Evolutionary conservation across 2,329 filamentous ascomycete genomes (phyloP).

Genomic region (Capronia americana): DNA sequence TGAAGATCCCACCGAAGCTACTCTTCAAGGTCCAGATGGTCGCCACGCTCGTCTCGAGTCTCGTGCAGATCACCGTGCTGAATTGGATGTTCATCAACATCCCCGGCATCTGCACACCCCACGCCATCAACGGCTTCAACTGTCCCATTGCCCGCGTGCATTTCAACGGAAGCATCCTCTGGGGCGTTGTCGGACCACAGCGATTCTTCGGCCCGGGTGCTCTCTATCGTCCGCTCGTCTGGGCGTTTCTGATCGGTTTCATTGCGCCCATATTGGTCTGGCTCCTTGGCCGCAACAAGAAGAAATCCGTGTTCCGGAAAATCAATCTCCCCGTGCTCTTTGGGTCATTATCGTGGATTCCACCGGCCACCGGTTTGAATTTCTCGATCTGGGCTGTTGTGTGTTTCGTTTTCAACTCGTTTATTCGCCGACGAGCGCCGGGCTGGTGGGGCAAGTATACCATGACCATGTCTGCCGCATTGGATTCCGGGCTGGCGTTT

Average conservation of each 20-base stretch:
- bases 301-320: constrained; percentile 71
- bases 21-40: constrained; percentile 66
- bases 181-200: constrained; percentile 82
- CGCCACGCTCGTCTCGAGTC: constrained; percentile 70
- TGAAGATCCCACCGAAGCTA: constrained; percentile 67
- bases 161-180: constrained; percentile 88
- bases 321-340: constrained; percentile 85
- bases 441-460: constrained; percentile 93
- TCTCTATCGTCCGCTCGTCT: constrained; percentile 77
- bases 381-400: constrained; percentile 87
- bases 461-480: constrained; percentile 82
- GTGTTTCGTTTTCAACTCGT: constrained; percentile 80
- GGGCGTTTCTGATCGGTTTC: constrained; percentile 80
- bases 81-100: constrained; percentile 91
- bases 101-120: constrained; percentile 74
- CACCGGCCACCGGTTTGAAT: constrained; percentile 82
- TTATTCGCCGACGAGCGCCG: constrained; percentile 70
- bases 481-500: constrained; percentile 83
- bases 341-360: constrained; percentile 83
- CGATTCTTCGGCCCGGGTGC: constrained; percentile 81
- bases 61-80: constrained; percentile 82
- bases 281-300: constrained; percentile 67
- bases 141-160: constrained; percentile 87
- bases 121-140: constrained; percentile 85
- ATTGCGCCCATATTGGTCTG: constrained; percentile 76